phyloP scores from a whole-genome alignment of 345 rosid genomes.

The Syzygium oleosum region DNA sequence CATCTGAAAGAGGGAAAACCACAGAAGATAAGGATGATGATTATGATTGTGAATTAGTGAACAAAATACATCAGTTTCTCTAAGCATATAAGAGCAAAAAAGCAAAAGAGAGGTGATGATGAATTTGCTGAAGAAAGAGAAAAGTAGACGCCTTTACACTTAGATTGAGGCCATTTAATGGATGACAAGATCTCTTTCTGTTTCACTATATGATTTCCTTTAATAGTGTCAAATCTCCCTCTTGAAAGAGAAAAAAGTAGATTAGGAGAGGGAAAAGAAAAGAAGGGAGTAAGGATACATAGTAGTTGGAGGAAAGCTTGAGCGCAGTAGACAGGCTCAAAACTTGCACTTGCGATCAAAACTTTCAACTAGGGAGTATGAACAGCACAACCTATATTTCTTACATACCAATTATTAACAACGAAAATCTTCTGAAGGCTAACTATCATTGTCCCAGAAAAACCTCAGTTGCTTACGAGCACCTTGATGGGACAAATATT shows the following conservation, averaged over 20 bases:
- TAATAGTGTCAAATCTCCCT: not conserved
- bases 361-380: not conserved
- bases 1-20: conserved; percentile 31
- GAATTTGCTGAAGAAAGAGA: conserved; percentile 11
- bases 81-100: not conserved
- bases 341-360: not conserved
- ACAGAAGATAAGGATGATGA: not conserved
- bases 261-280: not conserved
- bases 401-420: not conserved
- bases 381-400: not conserved
- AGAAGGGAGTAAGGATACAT: conserved; percentile 3
- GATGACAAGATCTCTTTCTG: conserved; percentile 18
- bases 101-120: not conserved
- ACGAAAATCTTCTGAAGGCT: not conserved
- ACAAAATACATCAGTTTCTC: not conserved
- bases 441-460: not conserved
- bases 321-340: not conserved
- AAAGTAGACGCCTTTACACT: conserved; percentile 28
- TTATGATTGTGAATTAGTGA: not conserved
- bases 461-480: not conserved
- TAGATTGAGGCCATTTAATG: conserved; percentile 29
- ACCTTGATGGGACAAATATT: not conserved
- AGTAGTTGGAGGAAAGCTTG: not conserved
- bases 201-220: conserved; percentile 3
- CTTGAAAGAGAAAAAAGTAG: not conserved